Base-by-base conservation (phyloP, 225 moss, liverwort and hornwort species). In the Ulota crispa region DNA sequence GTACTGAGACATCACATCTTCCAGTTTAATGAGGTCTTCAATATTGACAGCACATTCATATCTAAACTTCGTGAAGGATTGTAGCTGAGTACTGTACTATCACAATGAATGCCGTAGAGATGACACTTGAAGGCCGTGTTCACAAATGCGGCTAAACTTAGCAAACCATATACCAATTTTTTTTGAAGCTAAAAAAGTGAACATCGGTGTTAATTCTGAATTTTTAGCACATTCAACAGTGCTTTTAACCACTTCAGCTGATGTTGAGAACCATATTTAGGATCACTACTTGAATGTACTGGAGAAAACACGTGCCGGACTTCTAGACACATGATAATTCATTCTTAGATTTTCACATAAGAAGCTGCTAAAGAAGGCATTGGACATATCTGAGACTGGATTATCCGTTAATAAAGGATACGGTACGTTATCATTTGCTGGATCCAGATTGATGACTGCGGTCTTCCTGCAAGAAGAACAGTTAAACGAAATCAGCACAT, bases 1-100 rank as follows among this genome's bases (percentile, higher is more conserved):
- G 80, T 96, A 86, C 85, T 93, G 82, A 63, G 93, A 82, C 94
- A 96, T 94, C 64, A 94, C 99, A 89, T 99, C 99, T 84, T 99
- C 94, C 85, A 99, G 88, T 87, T 94, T 99, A 60, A 99, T 68
- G 57, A 99, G 92, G 60, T 96, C 96, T 87, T 99, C 99, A 79
- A 96, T 94, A 81, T 94, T 94, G 69, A 99, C 99, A 76, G 96
- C 94, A 81, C 99, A 94, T 59, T 92, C 92, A 54, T 98, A 97
- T 78, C 96, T 95, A 57, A 27, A 27, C 59, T 63, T 50, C 81
- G 80, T 83, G 63, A 90, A 86, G 84, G 74, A 42, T 7, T 63
- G 36, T 20, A 45, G 50, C 81, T 79, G 5, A 68, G 68, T 64
- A 45, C 7, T 62, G 73, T 64, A 45, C 14, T 62, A 28, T 74